Conservation (phyloP, 805 yeast species). For the Pichia rugopelliculosa region DNA sequence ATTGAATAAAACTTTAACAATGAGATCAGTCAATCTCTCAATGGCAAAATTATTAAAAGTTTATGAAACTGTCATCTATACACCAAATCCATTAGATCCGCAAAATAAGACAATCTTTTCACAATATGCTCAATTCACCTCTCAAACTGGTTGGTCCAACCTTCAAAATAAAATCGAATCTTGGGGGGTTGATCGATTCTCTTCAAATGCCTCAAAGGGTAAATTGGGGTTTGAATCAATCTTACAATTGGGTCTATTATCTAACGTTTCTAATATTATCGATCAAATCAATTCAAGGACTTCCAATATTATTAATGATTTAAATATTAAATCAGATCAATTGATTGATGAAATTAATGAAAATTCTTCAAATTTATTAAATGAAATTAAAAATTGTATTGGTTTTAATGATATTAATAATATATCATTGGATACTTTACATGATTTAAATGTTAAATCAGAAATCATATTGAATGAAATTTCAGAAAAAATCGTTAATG, state of each 20-base stretch:
- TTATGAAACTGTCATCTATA: slow-evolving; percentile 78
- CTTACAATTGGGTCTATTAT: slow-evolving; percentile 31
- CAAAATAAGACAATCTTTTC: slow-evolving; percentile 49
- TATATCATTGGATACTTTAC: slow-evolving; percentile 19
- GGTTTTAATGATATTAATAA: slow-evolving; percentile 18
- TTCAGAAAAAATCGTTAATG: slow-evolving; percentile 13
- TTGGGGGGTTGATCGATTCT: slow-evolving; percentile 85
- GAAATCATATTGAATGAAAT: slow-evolving; percentile 19
- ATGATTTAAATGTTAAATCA: slow-evolving; percentile 21
- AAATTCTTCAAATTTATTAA: slow-evolving; percentile 8
- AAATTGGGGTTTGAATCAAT: slow-evolving; percentile 81
- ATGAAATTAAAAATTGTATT: slow-evolving; percentile 15
- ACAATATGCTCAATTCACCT: slow-evolving; percentile 86
- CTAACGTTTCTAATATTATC: slow-evolving; percentile 10
- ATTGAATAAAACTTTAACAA: slow-evolving; percentile 48
- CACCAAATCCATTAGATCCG: slow-evolving; percentile 56
- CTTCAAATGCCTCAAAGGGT: slow-evolving; percentile 80
- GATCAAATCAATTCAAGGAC: slow-evolving; percentile 19
- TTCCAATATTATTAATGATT: slow-evolving; percentile 18
- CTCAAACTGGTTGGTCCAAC: slow-evolving; percentile 62
- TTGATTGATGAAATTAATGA: slow-evolving; percentile 23
- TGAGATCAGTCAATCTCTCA: slow-evolving; percentile 85
- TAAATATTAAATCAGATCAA: slow-evolving; percentile 18
- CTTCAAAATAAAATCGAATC: slow-evolving; percentile 82
- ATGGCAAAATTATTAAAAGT: slow-evolving; percentile 70